phyloP scores from a whole-genome alignment of 2,329 filamentous ascomycete species.

The Arthroderma sp. region DNA sequence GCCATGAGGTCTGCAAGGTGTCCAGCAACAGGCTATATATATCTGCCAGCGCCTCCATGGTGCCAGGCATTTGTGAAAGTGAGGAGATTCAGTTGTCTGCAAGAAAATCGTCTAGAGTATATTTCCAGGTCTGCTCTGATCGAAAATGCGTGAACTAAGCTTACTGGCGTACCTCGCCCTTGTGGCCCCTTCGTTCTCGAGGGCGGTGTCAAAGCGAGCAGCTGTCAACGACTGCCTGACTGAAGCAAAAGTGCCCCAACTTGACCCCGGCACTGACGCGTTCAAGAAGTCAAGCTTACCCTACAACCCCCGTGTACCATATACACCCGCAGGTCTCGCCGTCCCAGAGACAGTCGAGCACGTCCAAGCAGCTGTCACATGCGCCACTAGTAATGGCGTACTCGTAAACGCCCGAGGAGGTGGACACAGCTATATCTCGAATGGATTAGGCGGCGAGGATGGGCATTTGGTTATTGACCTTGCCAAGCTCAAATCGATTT shows the following conservation, averaged over 20 bases:
- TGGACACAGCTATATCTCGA: conserved; percentile 36
- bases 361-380: conserved; percentile 32
- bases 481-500: conserved; percentile 13
- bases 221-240: conserved; percentile 1
- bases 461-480: conserved; percentile 16
- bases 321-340: conserved; percentile 16
- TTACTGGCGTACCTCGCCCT: neutral
- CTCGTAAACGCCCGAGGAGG: conserved; percentile 38
- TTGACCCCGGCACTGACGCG: neutral
- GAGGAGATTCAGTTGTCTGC: neutral
- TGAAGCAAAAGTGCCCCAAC: neutral
- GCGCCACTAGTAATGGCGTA: conserved; percentile 26
- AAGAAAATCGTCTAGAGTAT: neutral
- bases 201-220: neutral
- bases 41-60: neutral
- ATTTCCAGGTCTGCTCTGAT: neutral
- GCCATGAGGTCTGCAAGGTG: neutral
- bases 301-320: conserved; percentile 17
- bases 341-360: conserved; percentile 22
- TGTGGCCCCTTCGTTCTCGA: neutral
- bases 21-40: neutral
- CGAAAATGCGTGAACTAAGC: neutral
- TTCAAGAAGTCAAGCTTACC: neutral
- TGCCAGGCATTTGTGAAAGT: neutral
- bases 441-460: conserved; percentile 12